Base-by-base conservation (phyloP, 495 filamentous ascomycete species). In the Aspergillus diversus region DNA sequence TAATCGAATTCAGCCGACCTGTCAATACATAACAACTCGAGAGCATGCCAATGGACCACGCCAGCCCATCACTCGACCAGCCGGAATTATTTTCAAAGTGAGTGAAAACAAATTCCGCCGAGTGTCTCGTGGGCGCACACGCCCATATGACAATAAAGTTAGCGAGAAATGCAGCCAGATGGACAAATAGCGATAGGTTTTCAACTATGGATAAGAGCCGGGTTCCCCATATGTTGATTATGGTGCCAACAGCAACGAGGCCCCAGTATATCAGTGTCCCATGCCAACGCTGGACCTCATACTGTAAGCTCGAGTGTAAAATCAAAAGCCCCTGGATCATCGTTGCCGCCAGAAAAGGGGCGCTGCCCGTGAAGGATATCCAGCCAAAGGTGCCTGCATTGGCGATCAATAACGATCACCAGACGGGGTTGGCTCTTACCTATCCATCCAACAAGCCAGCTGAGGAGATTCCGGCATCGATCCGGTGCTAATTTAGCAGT, bases 341-440 rank as follows among this genome's bases (percentile, higher is more conserved):
- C 7, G 39, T 51, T 7, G 39, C 60, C 4, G 52, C 42, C 47
- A 69, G 50, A 17, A 39, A 21, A 27, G 57, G 48, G 37, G 64
- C 34, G 57, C 64, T 60, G 57, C 62, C 33, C 57, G 52, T 52
- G 59, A 69, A 52, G 31, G 67, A 1, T 33, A 57, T 31, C 56
- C 69, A 59, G 57, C 67, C 60, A 61, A 64, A 64, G 60, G 64
- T 46, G 60, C 52, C 52, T 55, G 16, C 16, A n/a, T n/a, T n/a
- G n/a, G n/a, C n/a, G n/a, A n/a, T n/a, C n/a, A n/a, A n/a, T n/a
- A n/a, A n/a, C n/a, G n/a, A n/a, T n/a, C n/a, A n/a, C n/a, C n/a
- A n/a, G n/a, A n/a, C n/a, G n/a, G n/a, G n/a, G n/a, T n/a, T 9
- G 5, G 34, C 34, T n/a, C 33, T 15, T 35, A 46, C 32, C 12